These are phyloP conservation scores for Oenanthe sinensis DNA, from an alignment of 129 eudicot genomes.

Conservation along the genomic window DNA sequence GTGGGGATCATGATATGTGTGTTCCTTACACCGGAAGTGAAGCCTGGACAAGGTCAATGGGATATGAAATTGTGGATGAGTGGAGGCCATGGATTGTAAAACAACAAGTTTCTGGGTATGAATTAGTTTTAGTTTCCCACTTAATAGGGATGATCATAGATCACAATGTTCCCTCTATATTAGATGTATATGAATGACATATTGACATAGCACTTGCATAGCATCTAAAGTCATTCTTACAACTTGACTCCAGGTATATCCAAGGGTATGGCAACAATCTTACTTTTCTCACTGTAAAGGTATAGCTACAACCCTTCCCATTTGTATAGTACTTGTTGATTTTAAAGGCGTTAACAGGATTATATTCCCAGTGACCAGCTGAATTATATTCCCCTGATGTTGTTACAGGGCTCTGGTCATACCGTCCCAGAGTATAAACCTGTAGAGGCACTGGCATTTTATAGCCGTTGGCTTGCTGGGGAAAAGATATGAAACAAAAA, in stretches of 20 bases:
- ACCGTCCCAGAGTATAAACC: constrained; percentile 94
- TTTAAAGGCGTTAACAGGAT: too few species aligned
- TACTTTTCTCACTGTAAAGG: constrained; percentile 80
- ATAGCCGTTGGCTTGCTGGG: constrained; percentile 63
- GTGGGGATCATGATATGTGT: constrained; percentile 99
- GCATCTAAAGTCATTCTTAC: not conserved
- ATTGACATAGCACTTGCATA: too few species aligned
- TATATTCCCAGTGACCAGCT: not conserved
- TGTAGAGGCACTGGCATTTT: constrained; percentile 63
- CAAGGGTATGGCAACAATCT: constrained; percentile 69
- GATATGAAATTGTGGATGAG: constrained; percentile 58
- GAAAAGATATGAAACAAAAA: constrained; percentile 32
- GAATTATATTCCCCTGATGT: not conserved
- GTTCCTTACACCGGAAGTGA: constrained; percentile 91
- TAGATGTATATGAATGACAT: not conserved
- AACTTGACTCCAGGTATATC: constrained; percentile 35
- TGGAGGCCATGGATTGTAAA: constrained; percentile 86
- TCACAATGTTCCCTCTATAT: not conserved
- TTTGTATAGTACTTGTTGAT: not conserved
- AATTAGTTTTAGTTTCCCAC: not conserved
- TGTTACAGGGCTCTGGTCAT: constrained; percentile 84
- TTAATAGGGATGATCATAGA: not conserved
- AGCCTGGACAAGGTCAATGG: constrained; percentile 92
- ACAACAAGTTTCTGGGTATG: constrained; percentile 88
- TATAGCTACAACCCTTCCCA: constrained; percentile 16